phyloP scores from a whole-genome alignment of 495 filamentous ascomycete species.

The Hypoxylon lienhwacheense region DNA sequence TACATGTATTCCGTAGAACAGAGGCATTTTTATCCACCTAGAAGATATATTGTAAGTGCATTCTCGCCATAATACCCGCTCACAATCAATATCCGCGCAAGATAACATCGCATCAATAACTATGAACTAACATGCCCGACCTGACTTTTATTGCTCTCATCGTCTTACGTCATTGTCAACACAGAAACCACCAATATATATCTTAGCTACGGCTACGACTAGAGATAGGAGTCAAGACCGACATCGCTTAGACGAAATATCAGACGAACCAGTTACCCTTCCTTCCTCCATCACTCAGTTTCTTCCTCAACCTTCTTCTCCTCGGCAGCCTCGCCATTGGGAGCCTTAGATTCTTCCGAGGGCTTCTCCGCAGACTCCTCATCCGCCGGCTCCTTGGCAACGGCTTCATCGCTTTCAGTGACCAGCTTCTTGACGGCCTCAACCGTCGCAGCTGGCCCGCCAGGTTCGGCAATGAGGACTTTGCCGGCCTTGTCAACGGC shows the following conservation, averaged over 20 bases:
- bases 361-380: constrained; percentile 24
- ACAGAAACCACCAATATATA: constrained; percentile 18
- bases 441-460: constrained; percentile 62
- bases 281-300: constrained; percentile 12
- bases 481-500: constrained; percentile 77
- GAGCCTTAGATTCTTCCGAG: constrained; percentile 28
- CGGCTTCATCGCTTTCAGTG: constrained; percentile 28
- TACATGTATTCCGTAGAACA: constrained; percentile 1
- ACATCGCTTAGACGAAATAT: constrained; percentile 8
- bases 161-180: constrained; percentile 20
- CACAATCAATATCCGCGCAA: background rate
- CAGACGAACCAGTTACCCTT: background rate
- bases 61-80: background rate
- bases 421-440: constrained; percentile 59
- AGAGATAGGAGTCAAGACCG: constrained; percentile 14
- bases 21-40: background rate
- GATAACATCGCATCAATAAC: constrained; percentile 2
- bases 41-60: too few species aligned
- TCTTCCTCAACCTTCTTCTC: constrained; percentile 31
- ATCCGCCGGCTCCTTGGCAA: constrained; percentile 21
- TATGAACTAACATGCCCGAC: background rate
- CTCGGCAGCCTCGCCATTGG: constrained; percentile 26
- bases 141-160: constrained; percentile 11
- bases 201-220: constrained; percentile 16
- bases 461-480: constrained; percentile 62